A percentile compares a stretch with the other conserved stretches of the same genome.
Conservation (phyloP, 2,329 filamentous ascomycete genomes). For the Ophiostoma perfectum region DNA sequence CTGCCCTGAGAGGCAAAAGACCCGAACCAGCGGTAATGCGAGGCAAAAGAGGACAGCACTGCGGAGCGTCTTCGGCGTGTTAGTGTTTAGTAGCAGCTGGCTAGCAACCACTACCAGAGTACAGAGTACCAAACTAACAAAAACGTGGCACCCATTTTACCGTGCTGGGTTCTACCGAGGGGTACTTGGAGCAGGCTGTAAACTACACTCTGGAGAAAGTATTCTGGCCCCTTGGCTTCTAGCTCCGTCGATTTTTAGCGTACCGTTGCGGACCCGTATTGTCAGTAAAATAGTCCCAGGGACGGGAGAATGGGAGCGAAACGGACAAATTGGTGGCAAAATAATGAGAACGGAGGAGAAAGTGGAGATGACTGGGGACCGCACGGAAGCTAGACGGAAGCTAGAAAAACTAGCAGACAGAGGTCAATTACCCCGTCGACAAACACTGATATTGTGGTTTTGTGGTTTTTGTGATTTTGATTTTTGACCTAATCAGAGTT, state of each 20-base stretch:
- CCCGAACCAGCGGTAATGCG: not conserved
- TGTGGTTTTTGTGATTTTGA: too few species aligned
- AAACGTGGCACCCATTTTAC: not conserved
- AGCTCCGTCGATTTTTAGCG: too few species aligned
- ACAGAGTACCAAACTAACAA: not conserved
- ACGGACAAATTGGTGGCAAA: not conserved
- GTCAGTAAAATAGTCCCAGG: not conserved
- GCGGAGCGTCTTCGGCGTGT: not conserved
- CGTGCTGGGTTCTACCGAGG: not conserved
- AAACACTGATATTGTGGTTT: too few species aligned
- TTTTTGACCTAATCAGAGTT: too few species aligned
- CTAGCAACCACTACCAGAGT: not conserved
- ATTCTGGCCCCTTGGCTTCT: not conserved
- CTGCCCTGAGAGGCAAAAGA: not conserved
- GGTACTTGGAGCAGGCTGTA: not conserved
- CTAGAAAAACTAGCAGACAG: not conserved
- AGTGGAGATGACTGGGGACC: too few species aligned
- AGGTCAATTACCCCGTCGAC: too few species aligned
- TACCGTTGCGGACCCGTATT: not conserved
- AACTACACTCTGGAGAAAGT: not conserved
- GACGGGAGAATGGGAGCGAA: not conserved
- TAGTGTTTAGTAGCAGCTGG: not conserved
- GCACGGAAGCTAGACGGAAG: not conserved
- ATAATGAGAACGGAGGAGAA: not conserved
- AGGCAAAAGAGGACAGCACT: not conserved